Evolutionary conservation across 148 eudicot species (phyloP).

Genomic region (Rhododendron molle): DNA sequence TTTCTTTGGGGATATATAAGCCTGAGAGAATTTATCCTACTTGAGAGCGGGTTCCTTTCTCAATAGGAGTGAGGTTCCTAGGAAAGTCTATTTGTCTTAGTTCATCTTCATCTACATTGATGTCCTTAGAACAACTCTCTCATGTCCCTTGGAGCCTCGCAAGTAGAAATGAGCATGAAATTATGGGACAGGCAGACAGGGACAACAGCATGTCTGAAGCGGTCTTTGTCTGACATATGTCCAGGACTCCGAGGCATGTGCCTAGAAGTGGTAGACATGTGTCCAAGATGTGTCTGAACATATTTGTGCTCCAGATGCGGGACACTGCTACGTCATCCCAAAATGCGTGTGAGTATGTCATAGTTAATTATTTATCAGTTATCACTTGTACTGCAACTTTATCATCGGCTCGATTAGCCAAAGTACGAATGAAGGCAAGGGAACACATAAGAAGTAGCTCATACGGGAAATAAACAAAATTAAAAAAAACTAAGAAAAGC

Average conservation of each 20-base stretch:
- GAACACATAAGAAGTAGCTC: neutral
- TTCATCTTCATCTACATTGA: too few species aligned
- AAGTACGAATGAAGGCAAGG: neutral
- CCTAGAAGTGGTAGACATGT: neutral
- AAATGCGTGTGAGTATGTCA: neutral
- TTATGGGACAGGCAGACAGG: neutral
- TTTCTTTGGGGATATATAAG: too few species aligned
- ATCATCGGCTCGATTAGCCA: neutral
- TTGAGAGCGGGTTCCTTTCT: too few species aligned
- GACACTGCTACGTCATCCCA: neutral
- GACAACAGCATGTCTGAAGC: neutral
- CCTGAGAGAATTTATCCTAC: too few species aligned
- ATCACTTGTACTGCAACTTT: neutral
- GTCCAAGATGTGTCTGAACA: too few species aligned
- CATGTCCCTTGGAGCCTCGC: too few species aligned
- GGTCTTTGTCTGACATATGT: neutral
- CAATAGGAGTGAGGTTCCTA: too few species aligned
- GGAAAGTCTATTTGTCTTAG: too few species aligned
- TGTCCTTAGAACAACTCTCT: too few species aligned
- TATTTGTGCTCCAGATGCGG: neutral
- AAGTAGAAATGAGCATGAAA: neutral
- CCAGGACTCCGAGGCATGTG: neutral
- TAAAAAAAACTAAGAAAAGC: neutral
- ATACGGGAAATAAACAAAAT: neutral
- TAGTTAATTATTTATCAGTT: neutral